Percentiles rank a stretch among this genome's conserved stretches.
Conservation (phyloP, 2,329 filamentous ascomycete genomes). For the Claviceps quebecensis region DNA sequence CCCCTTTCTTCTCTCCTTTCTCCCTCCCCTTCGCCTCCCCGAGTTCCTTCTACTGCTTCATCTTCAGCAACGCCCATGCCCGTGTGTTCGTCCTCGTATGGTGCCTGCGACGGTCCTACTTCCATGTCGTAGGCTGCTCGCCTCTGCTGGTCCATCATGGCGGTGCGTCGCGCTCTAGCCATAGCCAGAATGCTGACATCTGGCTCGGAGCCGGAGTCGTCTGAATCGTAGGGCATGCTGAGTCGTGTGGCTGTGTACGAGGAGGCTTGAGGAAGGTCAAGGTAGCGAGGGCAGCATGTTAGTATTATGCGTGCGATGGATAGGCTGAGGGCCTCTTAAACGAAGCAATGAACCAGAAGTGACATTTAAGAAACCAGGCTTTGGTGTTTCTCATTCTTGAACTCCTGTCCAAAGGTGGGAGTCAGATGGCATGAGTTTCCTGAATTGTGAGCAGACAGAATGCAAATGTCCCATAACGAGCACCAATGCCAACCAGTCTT, state of each 20-base stretch:
- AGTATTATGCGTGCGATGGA: background rate
- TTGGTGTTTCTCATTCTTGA: background rate
- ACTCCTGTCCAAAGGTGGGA: background rate
- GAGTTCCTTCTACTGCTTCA: constrained; percentile 20
- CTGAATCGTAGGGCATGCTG: constrained; percentile 23
- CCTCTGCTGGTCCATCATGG: constrained; percentile 14
- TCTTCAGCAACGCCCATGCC: constrained; percentile 12
- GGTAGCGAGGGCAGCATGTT: constrained; percentile 7
- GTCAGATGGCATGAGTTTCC: background rate
- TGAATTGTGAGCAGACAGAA: background rate
- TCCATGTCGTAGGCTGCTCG: constrained; percentile 13
- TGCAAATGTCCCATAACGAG: background rate
- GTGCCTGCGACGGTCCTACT: constrained; percentile 16
- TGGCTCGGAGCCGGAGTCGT: constrained; percentile 23
- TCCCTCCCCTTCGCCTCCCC: constrained; percentile 17
- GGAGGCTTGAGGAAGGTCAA: constrained; percentile 12
- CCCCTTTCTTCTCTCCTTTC: constrained; percentile 13
- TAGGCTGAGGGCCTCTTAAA: background rate
- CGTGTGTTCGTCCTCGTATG: constrained; percentile 19
- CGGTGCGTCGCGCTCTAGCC: constrained; percentile 14
- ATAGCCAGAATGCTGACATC: constrained; percentile 24
- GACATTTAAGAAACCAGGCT: background rate
- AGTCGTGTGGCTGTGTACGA: constrained; percentile 17
- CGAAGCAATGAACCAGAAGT: background rate
- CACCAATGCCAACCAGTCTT: background rate